These are phyloP conservation scores for Lactifluus piperatus DNA, from an alignment of 768 basidiomycete species.

Conservation along the genomic window DNA sequence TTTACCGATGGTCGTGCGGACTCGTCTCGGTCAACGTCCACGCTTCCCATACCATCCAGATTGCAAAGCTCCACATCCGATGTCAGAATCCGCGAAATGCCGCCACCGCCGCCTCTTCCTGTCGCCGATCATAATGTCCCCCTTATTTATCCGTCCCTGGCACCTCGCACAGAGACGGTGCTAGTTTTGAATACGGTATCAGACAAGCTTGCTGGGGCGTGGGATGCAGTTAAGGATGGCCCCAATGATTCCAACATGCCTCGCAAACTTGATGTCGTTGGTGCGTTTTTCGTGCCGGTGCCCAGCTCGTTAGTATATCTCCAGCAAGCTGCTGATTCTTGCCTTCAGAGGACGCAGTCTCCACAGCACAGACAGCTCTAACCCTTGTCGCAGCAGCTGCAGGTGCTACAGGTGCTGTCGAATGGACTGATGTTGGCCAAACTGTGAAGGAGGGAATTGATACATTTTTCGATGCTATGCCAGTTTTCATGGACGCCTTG, in stretches of 20 bases:
- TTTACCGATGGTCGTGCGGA: neutral
- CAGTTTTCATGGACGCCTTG: conserved; percentile 24
- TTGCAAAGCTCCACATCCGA: neutral
- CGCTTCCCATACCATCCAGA: neutral
- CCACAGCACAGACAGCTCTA: neutral
- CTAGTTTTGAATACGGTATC: neutral
- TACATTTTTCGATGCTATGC: conserved; percentile 23
- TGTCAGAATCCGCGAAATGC: neutral
- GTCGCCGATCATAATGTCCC: neutral
- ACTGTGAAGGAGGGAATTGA: conserved; percentile 19
- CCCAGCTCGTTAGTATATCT: neutral
- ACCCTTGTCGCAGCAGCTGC: neutral
- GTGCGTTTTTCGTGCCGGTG: neutral
- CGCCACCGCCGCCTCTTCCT: neutral
- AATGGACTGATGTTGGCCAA: neutral
- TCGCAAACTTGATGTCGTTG: neutral
- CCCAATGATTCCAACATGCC: neutral
- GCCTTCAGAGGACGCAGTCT: neutral
- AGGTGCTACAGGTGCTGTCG: no score
- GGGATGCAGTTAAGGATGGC: neutral
- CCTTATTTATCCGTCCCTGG: neutral
- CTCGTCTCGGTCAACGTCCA: neutral
- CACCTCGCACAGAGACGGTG: neutral
- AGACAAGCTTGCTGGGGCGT: neutral
- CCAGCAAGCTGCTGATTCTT: neutral